Conservation (phyloP, 371 early-diverging fungal genomes). For the Gilbertella persicaria region DNA sequence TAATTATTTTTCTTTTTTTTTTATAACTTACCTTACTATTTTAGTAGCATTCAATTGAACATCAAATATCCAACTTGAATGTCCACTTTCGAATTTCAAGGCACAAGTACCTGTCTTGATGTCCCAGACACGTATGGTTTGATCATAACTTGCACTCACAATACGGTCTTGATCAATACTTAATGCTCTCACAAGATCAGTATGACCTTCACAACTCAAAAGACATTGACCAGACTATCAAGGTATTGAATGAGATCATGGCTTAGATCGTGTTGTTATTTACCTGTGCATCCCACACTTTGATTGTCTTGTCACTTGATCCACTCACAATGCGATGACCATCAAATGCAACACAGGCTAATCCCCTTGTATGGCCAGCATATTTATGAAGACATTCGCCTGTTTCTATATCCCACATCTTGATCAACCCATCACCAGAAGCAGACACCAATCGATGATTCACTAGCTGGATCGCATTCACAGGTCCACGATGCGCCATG, state of each 20-base stretch:
- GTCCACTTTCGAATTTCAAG: slow-evolving; percentile 72
- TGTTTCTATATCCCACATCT: slow-evolving; percentile 84
- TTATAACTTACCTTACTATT: slow-evolving; percentile 67
- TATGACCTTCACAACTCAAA: slow-evolving; percentile 75
- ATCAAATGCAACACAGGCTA: slow-evolving; percentile 95
- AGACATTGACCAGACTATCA: slow-evolving; percentile 71
- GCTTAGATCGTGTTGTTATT: not conserved
- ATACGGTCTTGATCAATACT: slow-evolving; percentile 64
- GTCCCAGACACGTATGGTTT: slow-evolving; percentile 96
- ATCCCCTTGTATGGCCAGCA: slow-evolving; percentile 78
- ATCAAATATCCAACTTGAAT: slow-evolving; percentile 94
- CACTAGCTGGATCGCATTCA: slow-evolving; percentile 84
- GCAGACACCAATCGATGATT: slow-evolving; percentile 80
- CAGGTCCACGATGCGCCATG: slow-evolving; percentile 83
- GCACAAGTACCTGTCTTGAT: slow-evolving; percentile 46
- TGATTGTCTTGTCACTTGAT: slow-evolving; percentile 93
- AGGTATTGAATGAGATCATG: not conserved
- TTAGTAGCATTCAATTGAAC: slow-evolving; percentile 82
- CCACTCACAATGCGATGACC: slow-evolving; percentile 90
- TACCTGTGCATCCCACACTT: slow-evolving; percentile 87
- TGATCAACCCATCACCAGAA: slow-evolving; percentile 85
- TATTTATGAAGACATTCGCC: slow-evolving; percentile 69
- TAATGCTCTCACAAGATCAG: slow-evolving; percentile 91
- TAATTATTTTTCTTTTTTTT: not conserved
- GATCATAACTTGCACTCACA: slow-evolving; percentile 80